These are phyloP conservation scores for Somion occarium DNA, from an alignment of 1,284 basidiomycete genomes.

Conservation along the genomic window DNA sequence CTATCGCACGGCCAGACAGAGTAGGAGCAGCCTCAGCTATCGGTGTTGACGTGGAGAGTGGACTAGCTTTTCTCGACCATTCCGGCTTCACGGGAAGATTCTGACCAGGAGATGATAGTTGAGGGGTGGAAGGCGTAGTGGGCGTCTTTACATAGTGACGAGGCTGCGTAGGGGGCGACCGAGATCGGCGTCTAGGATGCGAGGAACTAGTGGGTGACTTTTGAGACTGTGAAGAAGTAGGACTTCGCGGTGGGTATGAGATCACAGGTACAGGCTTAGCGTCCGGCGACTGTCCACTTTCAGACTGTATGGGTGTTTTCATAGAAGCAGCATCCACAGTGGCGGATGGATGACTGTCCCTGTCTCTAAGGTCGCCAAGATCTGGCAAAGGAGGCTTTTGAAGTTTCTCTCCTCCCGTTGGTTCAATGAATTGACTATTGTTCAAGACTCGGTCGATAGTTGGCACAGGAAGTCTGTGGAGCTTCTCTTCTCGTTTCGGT, in stretches of 20 bases:
- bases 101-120: constrained; percentile 11
- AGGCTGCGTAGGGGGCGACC: constrained; percentile 17
- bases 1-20: neutral
- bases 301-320: no score
- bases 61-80: constrained; percentile 13
- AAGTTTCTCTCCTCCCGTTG: no score
- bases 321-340: constrained; percentile 10
- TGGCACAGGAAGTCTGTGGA: neutral
- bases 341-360: constrained; percentile 11
- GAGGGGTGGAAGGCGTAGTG: constrained; percentile 17
- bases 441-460: constrained; percentile 8
- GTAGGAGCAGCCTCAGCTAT: neutral
- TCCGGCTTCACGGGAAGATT: constrained; percentile 17
- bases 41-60: constrained; percentile 6
- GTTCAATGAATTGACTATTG: constrained; percentile 9
- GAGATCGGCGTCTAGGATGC: constrained; percentile 13
- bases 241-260: neutral
- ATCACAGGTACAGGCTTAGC: neutral
- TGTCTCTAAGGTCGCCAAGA: no score
- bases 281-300: constrained; percentile 4
- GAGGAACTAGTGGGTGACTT: neutral
- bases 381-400: no score
- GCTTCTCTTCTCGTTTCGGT: neutral
- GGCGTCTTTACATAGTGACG: constrained; percentile 15
- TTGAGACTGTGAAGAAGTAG: neutral